Evolutionary conservation across 148 eudicot genomes (phyloP).

Genomic region (Camellia granthamiana): DNA sequence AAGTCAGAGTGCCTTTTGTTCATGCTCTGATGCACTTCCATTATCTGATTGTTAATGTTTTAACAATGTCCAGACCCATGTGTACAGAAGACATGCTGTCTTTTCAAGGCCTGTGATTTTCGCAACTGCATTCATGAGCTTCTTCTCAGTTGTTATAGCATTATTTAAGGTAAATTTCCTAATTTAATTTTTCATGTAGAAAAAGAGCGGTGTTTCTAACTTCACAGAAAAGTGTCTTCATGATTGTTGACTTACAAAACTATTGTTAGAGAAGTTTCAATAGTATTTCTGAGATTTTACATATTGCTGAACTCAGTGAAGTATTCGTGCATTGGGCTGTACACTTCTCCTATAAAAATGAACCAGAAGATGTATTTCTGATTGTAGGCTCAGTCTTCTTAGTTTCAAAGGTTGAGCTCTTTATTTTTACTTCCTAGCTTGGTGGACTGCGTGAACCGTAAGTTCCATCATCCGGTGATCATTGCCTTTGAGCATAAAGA

Average conservation of each 20-base stretch:
- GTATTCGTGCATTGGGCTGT: neutral
- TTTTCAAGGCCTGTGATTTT: conserved; percentile 80
- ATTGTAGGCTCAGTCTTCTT: conserved; percentile 2
- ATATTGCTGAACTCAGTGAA: neutral
- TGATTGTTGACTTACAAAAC: neutral
- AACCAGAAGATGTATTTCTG: neutral
- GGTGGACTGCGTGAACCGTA: conserved; percentile 5
- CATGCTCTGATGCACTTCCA: conserved; percentile 1
- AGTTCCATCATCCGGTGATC: neutral
- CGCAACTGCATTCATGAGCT: conserved; percentile 99
- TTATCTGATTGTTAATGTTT: conserved; percentile 8
- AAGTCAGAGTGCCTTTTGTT: neutral
- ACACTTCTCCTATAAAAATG: neutral
- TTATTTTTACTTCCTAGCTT: neutral
- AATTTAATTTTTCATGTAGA: conserved; percentile 1
- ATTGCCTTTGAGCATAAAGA: neutral
- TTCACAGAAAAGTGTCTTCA: neutral
- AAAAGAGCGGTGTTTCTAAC: neutral
- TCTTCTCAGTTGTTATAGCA: conserved; percentile 98
- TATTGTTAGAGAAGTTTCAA: neutral
- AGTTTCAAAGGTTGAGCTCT: conserved; percentile 5
- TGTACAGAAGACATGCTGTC: conserved; percentile 70
- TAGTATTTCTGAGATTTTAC: neutral
- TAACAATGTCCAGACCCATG: conserved; percentile 59
- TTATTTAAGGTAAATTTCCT: conserved; percentile 74